These are phyloP conservation scores for Albatrellus sp. DNA, from an alignment of 1,284 basidiomycete species.

Conservation along the genomic window DNA sequence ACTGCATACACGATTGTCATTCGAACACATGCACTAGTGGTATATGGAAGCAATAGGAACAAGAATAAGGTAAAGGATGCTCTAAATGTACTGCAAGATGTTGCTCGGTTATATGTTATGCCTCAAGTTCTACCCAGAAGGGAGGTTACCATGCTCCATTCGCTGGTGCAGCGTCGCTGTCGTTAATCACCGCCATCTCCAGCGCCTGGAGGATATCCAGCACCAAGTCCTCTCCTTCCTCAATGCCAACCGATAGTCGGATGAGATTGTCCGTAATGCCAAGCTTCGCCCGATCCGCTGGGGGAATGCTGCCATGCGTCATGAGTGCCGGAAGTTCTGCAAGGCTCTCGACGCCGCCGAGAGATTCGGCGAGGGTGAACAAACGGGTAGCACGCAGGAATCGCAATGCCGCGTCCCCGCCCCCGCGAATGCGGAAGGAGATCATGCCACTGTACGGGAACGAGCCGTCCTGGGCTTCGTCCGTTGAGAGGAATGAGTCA, in stretches of 20 bases:
- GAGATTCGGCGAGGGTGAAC: conserved; percentile 80
- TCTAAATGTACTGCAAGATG: too few relatives aligned
- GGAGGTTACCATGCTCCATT: too few relatives aligned
- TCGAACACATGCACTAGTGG: too few relatives aligned
- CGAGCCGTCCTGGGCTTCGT: conserved; percentile 26
- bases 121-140: too few relatives aligned
- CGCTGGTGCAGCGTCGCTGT: neutral
- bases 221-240: conserved; percentile 78
- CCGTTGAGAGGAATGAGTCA: conserved; percentile 23
- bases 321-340: conserved; percentile 77
- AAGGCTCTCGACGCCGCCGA: conserved; percentile 88
- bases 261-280: conserved; percentile 80
- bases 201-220: conserved; percentile 55
- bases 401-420: conserved; percentile 40
- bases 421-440: conserved; percentile 56
- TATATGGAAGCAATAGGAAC: too few relatives aligned
- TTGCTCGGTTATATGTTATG: too few relatives aligned
- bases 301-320: conserved; percentile 75
- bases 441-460: conserved; percentile 88
- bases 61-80: too few relatives aligned
- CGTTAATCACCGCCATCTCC: conserved; percentile 24
- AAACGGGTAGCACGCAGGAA: conserved; percentile 64
- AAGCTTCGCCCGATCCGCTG: conserved; percentile 52
- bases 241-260: conserved; percentile 79
- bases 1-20: too few relatives aligned